Evolutionary conservation across 176 grass and related monocot genomes (phyloP), one percentile per base, ranked within the genome.

Genomic region (Dendrocalamus sinicus): DNA sequence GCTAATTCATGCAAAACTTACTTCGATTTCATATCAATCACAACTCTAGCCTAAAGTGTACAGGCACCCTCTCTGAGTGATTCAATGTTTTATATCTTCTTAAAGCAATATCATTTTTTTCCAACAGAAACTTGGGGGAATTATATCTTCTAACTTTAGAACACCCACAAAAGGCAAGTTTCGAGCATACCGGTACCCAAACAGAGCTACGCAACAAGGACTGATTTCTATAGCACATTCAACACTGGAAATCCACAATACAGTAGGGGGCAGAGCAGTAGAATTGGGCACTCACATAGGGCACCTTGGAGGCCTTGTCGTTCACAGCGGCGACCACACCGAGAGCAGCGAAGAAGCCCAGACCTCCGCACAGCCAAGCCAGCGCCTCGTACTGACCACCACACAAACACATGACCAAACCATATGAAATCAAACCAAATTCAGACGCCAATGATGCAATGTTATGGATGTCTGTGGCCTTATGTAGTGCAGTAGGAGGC

Each of bases 321-420:
- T 99, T 99, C 87, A 93, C 80, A 55, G 86, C 69, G 7, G 92
- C 90, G 0, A 91, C 76, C 32, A 94, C 7, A 15, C 97, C 90
- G 1, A 99, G 89, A 26, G 73, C 37, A 13, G 87, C 89, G 70
- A 99, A 99, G 89, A 96, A 96, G 20, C 94, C 41, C 16, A 99
- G 77, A 47, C 97, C 97, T 73, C 97, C 97, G 23, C 94, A 99
- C 22, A 94, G 74, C 97, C 97, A 99, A 12, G 92, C 94, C 89
- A 99, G 84, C 19, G 94, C 92, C 90, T 99, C 97, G 9, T 94
- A 96, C 94, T 99, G 72, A 19, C 30, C 8, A 86, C 48, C 52
- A 50, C 7, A 46, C 73, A 88, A 62, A 47, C 15, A 81, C 26
- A 67, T 12, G 71, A 63, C 19, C 52, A 77, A 84, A 73, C 17